Conservation (phyloP, 2,329 filamentous ascomycete species). For the Trichoderma koningii region DNA sequence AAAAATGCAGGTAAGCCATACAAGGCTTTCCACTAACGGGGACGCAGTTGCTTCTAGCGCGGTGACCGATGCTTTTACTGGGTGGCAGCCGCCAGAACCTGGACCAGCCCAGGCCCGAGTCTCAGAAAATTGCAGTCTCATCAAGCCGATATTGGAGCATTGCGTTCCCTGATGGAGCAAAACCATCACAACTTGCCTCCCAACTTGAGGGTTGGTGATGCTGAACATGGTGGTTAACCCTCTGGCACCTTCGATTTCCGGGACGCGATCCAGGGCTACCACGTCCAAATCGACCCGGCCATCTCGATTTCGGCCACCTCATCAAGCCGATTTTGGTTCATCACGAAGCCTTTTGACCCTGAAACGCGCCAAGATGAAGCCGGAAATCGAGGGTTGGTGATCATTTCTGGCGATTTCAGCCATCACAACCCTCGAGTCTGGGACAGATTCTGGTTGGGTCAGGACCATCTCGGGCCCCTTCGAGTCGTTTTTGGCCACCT, state of each 20-base stretch:
- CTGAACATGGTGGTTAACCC: neutral
- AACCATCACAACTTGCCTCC: neutral
- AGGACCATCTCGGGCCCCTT: neutral
- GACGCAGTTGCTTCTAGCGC: conserved; percentile 7
- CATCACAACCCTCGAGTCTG: neutral
- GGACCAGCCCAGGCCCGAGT: neutral
- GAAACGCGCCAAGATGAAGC: neutral
- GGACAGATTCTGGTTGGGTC: neutral
- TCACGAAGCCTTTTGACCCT: neutral
- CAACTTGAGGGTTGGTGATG: neutral
- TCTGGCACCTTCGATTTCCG: neutral
- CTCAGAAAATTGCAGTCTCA: neutral
- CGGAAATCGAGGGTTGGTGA: neutral
- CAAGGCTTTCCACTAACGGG: neutral
- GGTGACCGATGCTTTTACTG: conserved; percentile 3
- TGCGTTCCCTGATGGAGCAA: neutral
- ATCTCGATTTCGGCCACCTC: neutral
- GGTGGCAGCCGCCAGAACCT: neutral
- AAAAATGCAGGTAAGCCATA: neutral
- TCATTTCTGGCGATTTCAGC: neutral
- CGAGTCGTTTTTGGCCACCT: neutral
- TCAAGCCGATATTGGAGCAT: conserved; percentile 3
- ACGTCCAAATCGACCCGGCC: neutral
- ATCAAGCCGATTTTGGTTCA: neutral
- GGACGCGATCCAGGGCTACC: neutral